Evolutionary conservation across 140 eudicot genomes (phyloP).

Genomic region (Ambrosia hybrid): DNA sequence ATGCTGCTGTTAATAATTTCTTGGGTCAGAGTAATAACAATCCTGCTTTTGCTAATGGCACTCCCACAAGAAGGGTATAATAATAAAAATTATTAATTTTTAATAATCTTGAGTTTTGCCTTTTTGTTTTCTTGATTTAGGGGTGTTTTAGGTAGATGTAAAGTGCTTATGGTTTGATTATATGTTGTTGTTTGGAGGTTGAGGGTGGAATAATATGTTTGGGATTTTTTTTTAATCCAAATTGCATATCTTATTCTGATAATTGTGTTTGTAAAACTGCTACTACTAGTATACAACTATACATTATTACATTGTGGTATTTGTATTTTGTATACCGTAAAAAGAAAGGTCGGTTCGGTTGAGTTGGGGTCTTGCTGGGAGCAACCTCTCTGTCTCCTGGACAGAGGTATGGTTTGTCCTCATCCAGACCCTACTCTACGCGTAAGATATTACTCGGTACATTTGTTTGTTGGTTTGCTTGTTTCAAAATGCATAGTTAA

Average conservation of each 20-base stretch:
- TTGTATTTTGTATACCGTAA: no score
- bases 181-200: neutral
- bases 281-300: no score
- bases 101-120: conserved; percentile 9
- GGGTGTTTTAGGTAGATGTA: neutral
- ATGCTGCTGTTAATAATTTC: conserved; percentile 47
- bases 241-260: neutral
- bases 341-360: no score
- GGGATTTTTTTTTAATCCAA: neutral
- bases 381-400: no score
- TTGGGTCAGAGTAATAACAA: conserved; percentile 42
- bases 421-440: no score
- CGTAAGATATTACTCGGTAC: no score
- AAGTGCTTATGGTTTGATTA: neutral
- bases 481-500: no score
- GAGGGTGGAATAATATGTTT: neutral
- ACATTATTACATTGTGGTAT: no score
- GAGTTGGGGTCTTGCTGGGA: no score
- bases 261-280: neutral
- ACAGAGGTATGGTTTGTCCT: no score
- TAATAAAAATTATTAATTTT: neutral
- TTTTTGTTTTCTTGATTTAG: conserved; percentile 3
- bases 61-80: conserved; percentile 54
- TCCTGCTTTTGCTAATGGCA: conserved; percentile 43
- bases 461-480: no score